These are phyloP conservation scores for Boletellus ananas DNA, from an alignment of 768 basidiomycete genomes.

Conservation along the genomic window DNA sequence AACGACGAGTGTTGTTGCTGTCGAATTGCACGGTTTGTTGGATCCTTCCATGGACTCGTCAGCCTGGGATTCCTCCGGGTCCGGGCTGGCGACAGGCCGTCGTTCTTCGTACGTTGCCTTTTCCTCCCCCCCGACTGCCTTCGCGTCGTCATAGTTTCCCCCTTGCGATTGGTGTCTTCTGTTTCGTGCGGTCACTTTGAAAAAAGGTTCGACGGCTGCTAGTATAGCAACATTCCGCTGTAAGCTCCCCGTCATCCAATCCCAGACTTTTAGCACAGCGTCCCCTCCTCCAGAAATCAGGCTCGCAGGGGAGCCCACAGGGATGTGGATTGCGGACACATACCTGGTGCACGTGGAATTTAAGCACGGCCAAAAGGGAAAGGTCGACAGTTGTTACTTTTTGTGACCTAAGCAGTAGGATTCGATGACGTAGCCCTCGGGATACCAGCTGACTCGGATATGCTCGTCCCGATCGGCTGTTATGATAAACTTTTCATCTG, in stretches of 20 bases:
- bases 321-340: slow-evolving; percentile 78
- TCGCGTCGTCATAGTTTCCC: slow-evolving; percentile 25
- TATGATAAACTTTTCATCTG: slow-evolving; percentile 70
- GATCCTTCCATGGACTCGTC: slow-evolving; percentile 5
- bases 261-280: slow-evolving; percentile 68
- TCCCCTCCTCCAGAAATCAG: slow-evolving; percentile 93
- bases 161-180: slow-evolving; percentile 29
- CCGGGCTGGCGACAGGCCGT: slow-evolving; percentile 15
- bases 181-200: slow-evolving; percentile 33
- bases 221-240: slow-evolving; percentile 51
- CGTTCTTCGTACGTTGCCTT: slow-evolving; percentile 19
- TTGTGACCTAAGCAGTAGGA: slow-evolving; percentile 81
- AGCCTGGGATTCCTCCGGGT: slow-evolving; percentile 17
- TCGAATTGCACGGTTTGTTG: slow-evolving; percentile 18
- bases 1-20: slow-evolving; percentile 50
- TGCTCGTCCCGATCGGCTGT: slow-evolving; percentile 96
- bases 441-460: slow-evolving; percentile 87
- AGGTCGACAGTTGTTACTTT: slow-evolving; percentile 47
- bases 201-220: slow-evolving; percentile 45
- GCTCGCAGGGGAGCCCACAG: slow-evolving; percentile 37
- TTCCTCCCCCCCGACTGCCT: slow-evolving; percentile 12
- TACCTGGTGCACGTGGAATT: slow-evolving; percentile 46
- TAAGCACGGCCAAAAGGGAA: background rate
- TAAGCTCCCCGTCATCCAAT: slow-evolving; percentile 64
- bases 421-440: slow-evolving; percentile 82